These are phyloP conservation scores for Gamsiella multidivaricata DNA, from an alignment of 192 early-diverging fungal genomes.

Conservation along the genomic window DNA sequence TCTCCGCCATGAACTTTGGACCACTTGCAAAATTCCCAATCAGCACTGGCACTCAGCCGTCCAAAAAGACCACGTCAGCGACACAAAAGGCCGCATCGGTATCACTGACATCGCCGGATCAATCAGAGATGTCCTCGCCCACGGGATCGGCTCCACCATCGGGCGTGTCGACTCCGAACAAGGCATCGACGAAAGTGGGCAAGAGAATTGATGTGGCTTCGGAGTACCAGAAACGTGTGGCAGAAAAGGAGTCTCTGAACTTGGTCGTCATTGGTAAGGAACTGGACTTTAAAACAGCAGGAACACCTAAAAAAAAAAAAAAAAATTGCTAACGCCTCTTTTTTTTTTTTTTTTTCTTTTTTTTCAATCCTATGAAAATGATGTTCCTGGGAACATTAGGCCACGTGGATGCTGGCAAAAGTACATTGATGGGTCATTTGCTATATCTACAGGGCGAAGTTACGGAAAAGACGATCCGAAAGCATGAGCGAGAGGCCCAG, in stretches of 20 bases:
- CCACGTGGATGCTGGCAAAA: slow-evolving; percentile 98
- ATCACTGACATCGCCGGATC: background rate
- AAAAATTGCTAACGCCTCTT: too few species aligned
- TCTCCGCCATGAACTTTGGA: slow-evolving; percentile 57
- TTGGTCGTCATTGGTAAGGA: slow-evolving; percentile 85
- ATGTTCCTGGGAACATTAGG: too few species aligned
- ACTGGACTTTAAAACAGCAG: background rate
- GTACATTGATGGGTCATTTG: slow-evolving; percentile 96
- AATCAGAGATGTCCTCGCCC: slow-evolving; percentile 23
- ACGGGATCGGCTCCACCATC: slow-evolving; percentile 39
- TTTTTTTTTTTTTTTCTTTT: too few species aligned
- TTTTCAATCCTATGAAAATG: background rate
- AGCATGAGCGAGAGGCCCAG: slow-evolving; percentile 91
- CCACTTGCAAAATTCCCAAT: slow-evolving; percentile 4
- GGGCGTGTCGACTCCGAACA: slow-evolving; percentile 42
- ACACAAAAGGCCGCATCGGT: background rate
- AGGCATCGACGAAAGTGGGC: slow-evolving; percentile 52
- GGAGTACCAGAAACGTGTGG: slow-evolving; percentile 76
- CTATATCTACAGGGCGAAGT: slow-evolving; percentile 91
- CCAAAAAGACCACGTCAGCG: background rate
- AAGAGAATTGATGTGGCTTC: slow-evolving; percentile 76
- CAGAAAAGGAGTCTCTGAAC: slow-evolving; percentile 79
- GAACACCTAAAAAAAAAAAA: slow-evolving; percentile 1
- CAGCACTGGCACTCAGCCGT: background rate
- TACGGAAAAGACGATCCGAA: slow-evolving; percentile 84